Conservation (phyloP, 2,329 filamentous ascomycete genomes). For the Onygenales sp. region DNA sequence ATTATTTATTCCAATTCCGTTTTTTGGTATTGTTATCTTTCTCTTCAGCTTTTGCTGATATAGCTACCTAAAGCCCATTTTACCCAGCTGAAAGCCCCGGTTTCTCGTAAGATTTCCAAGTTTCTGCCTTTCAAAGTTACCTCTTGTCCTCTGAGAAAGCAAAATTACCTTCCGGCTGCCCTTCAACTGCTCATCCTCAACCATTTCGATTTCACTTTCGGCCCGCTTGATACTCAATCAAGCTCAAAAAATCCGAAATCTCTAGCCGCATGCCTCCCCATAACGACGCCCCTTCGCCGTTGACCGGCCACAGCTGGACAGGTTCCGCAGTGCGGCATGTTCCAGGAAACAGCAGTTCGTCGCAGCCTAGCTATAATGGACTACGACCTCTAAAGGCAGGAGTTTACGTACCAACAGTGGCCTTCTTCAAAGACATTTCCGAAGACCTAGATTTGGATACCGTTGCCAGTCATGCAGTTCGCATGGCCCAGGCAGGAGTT, state of each 20-base stretch:
- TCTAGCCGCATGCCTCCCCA: slow-evolving; percentile 1
- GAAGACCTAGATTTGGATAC: slow-evolving; percentile 74
- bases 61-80: background rate
- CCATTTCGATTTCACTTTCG: background rate
- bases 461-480: slow-evolving; percentile 71
- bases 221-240: background rate
- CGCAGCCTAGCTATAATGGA: slow-evolving; percentile 8
- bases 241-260: background rate
- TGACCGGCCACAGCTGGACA: background rate
- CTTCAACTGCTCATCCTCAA: background rate
- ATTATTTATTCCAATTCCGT: too few relatives aligned
- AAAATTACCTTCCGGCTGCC: too few relatives aligned
- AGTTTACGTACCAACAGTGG: slow-evolving; percentile 46
- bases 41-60: background rate
- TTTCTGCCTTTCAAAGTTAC: background rate
- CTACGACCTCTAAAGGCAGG: slow-evolving; percentile 7
- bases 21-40: background rate
- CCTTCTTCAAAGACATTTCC: slow-evolving; percentile 75
- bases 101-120: background rate
- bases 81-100: background rate
- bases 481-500: slow-evolving; percentile 66
- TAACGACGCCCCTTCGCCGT: slow-evolving; percentile 1
- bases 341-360: background rate
- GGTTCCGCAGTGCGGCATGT: background rate
- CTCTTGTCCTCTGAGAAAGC: background rate